Percentiles rank a stretch among this genome's conserved stretches.
phyloP scores from a whole-genome alignment of 345 rosid species.

The Euphorbia lathyris region DNA sequence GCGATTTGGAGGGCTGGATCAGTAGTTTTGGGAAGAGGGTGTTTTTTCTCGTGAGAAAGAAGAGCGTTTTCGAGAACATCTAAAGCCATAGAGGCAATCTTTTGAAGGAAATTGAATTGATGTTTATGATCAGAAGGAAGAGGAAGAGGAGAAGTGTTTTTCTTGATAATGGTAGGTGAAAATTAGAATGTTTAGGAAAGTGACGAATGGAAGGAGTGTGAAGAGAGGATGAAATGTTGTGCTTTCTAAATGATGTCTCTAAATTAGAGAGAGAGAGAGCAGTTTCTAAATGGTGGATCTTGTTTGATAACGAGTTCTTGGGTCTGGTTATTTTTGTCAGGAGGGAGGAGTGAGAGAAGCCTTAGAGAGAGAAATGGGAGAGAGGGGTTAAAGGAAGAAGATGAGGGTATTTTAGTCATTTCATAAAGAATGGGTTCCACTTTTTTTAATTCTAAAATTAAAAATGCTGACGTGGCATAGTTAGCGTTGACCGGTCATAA shows the following conservation, averaged over 20 bases:
- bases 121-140: conserved; percentile 1
- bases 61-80: conserved; percentile 57
- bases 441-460: no score
- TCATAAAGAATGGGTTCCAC: no score
- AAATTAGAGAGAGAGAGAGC: conserved; percentile 4
- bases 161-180: conserved; percentile 22
- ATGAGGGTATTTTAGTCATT: no score
- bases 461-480: no score
- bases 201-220: conserved; percentile 54
- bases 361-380: no score
- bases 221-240: conserved; percentile 38
- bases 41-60: conserved; percentile 48
- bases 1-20: conserved; percentile 70
- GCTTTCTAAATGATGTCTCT: conserved; percentile 19
- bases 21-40: conserved; percentile 69
- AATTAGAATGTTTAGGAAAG: conserved; percentile 36
- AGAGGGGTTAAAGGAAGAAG: no score
- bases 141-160: neutral
- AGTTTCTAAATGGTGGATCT: no score
- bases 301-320: no score
- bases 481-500: no score
- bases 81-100: conserved; percentile 49
- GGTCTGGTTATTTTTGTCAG: no score
- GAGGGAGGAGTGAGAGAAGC: no score
- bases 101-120: conserved; percentile 58